These are phyloP conservation scores for Cladosporium colombiae DNA, from an alignment of 2,329 filamentous ascomycete species.

Conservation along the genomic window DNA sequence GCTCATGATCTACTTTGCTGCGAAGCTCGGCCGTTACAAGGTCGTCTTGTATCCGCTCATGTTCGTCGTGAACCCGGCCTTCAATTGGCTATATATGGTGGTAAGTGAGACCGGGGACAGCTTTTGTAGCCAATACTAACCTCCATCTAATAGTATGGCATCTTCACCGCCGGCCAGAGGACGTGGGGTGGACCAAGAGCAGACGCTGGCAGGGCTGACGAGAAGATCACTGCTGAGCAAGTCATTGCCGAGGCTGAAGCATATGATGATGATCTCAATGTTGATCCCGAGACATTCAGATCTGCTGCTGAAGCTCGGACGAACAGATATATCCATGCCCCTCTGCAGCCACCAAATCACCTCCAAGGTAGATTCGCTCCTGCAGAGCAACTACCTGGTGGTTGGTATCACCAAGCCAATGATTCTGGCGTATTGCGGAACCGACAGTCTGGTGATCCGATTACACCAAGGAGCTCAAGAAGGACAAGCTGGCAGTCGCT, in stretches of 20 bases:
- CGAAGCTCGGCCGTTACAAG: conserved; percentile 84
- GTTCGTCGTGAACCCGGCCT: conserved; percentile 93
- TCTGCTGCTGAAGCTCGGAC: conserved; percentile 53
- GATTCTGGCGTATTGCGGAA: conserved; percentile 63
- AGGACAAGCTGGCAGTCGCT: conserved; percentile 53
- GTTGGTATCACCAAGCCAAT: conserved; percentile 69
- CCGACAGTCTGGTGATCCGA: conserved; percentile 36
- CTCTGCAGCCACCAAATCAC: conserved; percentile 71
- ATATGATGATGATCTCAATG: conserved; percentile 82
- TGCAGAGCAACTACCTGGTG: conserved; percentile 65
- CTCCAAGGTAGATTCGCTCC: conserved; percentile 79
- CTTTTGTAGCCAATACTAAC: not conserved
- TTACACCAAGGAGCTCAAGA: conserved; percentile 18
- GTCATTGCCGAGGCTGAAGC: conserved; percentile 80
- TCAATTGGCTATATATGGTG: conserved; percentile 98
- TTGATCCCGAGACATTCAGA: conserved; percentile 83
- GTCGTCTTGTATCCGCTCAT: conserved; percentile 93
- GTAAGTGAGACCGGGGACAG: not conserved
- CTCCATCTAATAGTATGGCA: conserved; percentile 62
- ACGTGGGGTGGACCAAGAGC: conserved; percentile 95
- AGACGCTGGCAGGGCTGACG: conserved; percentile 79
- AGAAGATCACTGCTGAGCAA: conserved; percentile 72
- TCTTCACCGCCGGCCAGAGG: conserved; percentile 88
- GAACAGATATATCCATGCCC: conserved; percentile 38
- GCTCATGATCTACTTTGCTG: conserved; percentile 94